Conservation (phyloP, 495 filamentous ascomycete species). For the Hypoxylon subgilvum region DNA sequence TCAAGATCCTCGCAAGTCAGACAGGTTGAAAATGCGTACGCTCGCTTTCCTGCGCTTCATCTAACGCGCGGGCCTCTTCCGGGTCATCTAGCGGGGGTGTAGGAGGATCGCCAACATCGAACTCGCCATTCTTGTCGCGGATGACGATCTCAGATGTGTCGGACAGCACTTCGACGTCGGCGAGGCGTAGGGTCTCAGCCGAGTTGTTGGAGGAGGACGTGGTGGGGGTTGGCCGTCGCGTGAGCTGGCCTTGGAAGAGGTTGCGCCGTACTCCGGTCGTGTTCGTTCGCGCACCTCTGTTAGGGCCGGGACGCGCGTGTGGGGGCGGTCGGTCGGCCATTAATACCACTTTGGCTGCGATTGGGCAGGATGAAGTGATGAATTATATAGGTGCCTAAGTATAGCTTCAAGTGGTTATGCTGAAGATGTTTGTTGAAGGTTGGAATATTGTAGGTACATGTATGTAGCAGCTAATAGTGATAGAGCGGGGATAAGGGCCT, state of each 20-base stretch:
- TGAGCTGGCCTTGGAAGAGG: constrained; percentile 74
- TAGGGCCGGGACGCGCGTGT: constrained; percentile 25
- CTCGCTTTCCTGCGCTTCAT: constrained; percentile 54
- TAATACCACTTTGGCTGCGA: not conserved
- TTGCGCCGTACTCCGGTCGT: constrained; percentile 65
- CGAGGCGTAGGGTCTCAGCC: constrained; percentile 42
- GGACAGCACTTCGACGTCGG: constrained; percentile 44
- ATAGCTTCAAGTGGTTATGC: not conserved
- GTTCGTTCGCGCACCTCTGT: constrained; percentile 28
- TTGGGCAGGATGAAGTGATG: not conserved
- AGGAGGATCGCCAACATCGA: constrained; percentile 72
- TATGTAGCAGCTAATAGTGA: not conserved
- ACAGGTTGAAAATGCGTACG: constrained; percentile 25
- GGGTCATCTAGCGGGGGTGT: constrained; percentile 59
- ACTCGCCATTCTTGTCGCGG: constrained; percentile 74
- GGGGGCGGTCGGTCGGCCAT: constrained; percentile 42
- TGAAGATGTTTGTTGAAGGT: not conserved
- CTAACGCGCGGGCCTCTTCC: constrained; percentile 54
- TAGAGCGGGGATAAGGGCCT: not conserved
- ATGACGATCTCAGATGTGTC: constrained; percentile 75
- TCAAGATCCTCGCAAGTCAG: not conserved
- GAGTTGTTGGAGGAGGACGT: constrained; percentile 44
- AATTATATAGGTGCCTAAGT: not conserved
- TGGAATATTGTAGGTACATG: not conserved
- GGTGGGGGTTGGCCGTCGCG: constrained; percentile 66